These are phyloP conservation scores for Erodium maritimum DNA, from an alignment of 345 rosid genomes.

Conservation along the genomic window DNA sequence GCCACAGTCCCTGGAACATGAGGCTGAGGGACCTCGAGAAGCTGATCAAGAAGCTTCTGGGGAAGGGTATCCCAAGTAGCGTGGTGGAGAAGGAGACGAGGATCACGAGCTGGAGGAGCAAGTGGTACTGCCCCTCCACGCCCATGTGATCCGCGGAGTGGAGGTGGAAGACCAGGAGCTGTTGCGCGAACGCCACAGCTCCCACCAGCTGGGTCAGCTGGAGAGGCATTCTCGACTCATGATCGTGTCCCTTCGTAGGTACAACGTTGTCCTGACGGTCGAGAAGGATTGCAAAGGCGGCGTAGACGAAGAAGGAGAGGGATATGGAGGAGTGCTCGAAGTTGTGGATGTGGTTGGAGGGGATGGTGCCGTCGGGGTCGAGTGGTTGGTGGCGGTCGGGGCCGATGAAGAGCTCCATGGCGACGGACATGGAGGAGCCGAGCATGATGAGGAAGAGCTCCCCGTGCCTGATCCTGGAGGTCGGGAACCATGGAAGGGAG, in stretches of 20 bases:
- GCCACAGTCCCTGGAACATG: conserved; percentile 68
- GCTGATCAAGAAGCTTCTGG: conserved; percentile 54
- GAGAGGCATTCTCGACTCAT: no score
- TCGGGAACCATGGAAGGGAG: conserved; percentile 53
- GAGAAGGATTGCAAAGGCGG: conserved; percentile 40
- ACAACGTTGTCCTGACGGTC: conserved; percentile 14
- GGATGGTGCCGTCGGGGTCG: conserved; percentile 66
- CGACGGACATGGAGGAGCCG: conserved; percentile 43
- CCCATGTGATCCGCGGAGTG: conserved; percentile 81
- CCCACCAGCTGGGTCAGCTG: conserved; percentile 36
- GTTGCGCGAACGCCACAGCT: conserved; percentile 55
- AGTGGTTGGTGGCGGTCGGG: conserved; percentile 69
- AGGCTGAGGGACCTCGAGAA: conserved; percentile 58
- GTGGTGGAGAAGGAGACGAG: conserved; percentile 48
- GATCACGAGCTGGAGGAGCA: conserved; percentile 48
- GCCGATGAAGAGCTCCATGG: conserved; percentile 73
- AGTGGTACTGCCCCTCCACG: conserved; percentile 75
- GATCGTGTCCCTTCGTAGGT: no score
- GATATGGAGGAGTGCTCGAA: conserved; percentile 72
- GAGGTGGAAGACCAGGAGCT: conserved; percentile 61
- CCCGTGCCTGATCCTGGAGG: conserved; percentile 33
- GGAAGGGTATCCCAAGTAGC: conserved; percentile 45
- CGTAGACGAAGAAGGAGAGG: conserved; percentile 53
- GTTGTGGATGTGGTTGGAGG: conserved; percentile 81
- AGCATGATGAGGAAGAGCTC: conserved; percentile 57